Percentiles rank a stretch among this genome's conserved stretches.
Evolutionary conservation across 129 eudicot genomes (phyloP).

Genomic region (Calendula officinalis): DNA sequence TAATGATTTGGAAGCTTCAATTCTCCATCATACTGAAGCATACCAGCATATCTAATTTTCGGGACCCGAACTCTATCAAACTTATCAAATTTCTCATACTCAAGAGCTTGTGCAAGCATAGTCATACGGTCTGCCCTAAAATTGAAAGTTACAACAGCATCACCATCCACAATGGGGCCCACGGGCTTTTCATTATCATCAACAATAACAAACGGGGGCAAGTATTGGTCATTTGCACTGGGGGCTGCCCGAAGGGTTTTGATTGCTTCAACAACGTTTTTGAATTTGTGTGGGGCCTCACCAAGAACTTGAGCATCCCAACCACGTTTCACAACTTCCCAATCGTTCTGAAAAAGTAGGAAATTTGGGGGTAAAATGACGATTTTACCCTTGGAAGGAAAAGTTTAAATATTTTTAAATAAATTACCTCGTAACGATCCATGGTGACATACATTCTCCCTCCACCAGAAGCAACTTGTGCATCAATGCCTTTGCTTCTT

Average conservation of each 20-base stretch:
- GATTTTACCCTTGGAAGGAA: not conserved
- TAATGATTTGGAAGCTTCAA: slow-evolving; percentile 85
- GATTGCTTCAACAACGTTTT: slow-evolving; percentile 68
- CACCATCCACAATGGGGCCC: slow-evolving; percentile 87
- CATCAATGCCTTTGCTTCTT: slow-evolving; percentile 75
- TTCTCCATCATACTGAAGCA: slow-evolving; percentile 98
- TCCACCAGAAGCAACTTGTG: slow-evolving; percentile 91
- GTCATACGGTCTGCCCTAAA: slow-evolving; percentile 95
- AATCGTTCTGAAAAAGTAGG: slow-evolving; percentile 61
- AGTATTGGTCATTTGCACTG: slow-evolving; percentile 64
- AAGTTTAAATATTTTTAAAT: too few relatives aligned
- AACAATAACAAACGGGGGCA: slow-evolving; percentile 84
- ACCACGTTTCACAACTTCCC: slow-evolving; percentile 93
- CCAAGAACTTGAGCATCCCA: slow-evolving; percentile 99
- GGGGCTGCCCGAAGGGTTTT: slow-evolving; percentile 69
- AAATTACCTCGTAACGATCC: slow-evolving; percentile 92
- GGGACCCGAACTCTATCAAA: slow-evolving; percentile 86
- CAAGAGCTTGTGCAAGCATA: slow-evolving; percentile 95
- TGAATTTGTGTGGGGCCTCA: slow-evolving; percentile 91
- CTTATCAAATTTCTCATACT: slow-evolving; percentile 74
- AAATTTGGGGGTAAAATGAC: not conserved
- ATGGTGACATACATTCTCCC: slow-evolving; percentile 95
- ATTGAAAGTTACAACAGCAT: slow-evolving; percentile 91
- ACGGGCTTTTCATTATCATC: slow-evolving; percentile 80
- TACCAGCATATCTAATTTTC: slow-evolving; percentile 88